phyloP scores from a whole-genome alignment of 805 yeast species.

The Debaryomyces maramus region DNA sequence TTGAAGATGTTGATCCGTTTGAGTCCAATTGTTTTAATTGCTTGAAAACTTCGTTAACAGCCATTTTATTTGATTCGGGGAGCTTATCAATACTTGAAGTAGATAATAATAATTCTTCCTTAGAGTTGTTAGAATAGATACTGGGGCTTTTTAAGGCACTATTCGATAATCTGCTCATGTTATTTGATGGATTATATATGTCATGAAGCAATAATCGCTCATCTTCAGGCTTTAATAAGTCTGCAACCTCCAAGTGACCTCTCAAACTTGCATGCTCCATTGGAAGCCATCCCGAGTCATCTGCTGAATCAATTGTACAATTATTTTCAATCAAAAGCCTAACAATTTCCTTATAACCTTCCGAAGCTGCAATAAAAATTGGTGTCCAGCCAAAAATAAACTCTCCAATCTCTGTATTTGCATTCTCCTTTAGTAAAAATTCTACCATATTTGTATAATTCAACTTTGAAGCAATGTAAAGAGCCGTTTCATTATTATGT shows the following conservation, averaged over 20 bases:
- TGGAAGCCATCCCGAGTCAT: constrained; percentile 95
- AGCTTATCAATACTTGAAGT: constrained; percentile 38
- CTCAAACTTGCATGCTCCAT: constrained; percentile 92
- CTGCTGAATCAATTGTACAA: constrained; percentile 57
- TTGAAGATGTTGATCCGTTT: constrained; percentile 7
- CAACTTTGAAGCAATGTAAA: constrained; percentile 76
- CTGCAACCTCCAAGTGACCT: constrained; percentile 77
- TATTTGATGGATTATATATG: constrained; percentile 37
- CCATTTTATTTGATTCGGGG: constrained; percentile 32
- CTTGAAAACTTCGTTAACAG: constrained; percentile 39
- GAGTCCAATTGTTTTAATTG: constrained; percentile 32
- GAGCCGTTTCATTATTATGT: constrained; percentile 68
- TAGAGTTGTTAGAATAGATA: constrained; percentile 6
- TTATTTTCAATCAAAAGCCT: constrained; percentile 51
- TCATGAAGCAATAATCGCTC: constrained; percentile 33
- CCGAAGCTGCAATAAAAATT: constrained; percentile 83
- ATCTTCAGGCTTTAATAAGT: constrained; percentile 53
- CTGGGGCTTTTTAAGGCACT: constrained; percentile 11
- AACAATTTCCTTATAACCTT: constrained; percentile 66
- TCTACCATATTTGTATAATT: constrained; percentile 55
- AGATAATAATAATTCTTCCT: constrained; percentile 14
- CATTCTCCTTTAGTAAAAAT: constrained; percentile 55
- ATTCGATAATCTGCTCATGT: constrained; percentile 23
- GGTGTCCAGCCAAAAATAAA: constrained; percentile 92
- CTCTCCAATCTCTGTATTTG: constrained; percentile 77